These are phyloP conservation scores for Castanea mollissima DNA, from an alignment of 306 rosid genomes.

Conservation along the genomic window DNA sequence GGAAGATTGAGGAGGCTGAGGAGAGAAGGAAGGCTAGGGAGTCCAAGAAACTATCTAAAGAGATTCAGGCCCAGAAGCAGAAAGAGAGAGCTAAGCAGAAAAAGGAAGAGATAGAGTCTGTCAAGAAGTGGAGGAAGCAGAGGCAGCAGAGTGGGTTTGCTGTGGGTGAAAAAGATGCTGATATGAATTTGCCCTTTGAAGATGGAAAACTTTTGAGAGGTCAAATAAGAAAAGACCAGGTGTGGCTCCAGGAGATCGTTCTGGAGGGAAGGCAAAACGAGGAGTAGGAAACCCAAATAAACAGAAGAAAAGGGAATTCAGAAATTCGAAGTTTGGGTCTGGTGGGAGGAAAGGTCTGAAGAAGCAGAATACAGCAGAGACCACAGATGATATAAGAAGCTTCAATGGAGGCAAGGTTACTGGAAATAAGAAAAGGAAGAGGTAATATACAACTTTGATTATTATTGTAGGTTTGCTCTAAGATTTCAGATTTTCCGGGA, in stretches of 20 bases:
- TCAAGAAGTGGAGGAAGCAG: conserved; percentile 97
- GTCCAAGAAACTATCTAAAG: conserved; percentile 71
- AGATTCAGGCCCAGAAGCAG: conserved; percentile 74
- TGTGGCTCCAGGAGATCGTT: conserved; percentile 70
- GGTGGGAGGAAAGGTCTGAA: conserved; percentile 72
- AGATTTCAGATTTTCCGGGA: background rate
- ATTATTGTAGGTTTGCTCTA: background rate
- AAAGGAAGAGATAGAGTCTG: conserved; percentile 82
- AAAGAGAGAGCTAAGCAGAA: conserved; percentile 91
- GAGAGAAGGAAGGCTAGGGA: conserved; percentile 89
- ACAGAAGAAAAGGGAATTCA: conserved; percentile 52
- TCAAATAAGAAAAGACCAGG: conserved; percentile 71
- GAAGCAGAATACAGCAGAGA: conserved; percentile 71
- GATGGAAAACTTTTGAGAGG: conserved; percentile 69
- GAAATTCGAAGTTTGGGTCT: conserved; percentile 70
- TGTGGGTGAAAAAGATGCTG: conserved; percentile 44
- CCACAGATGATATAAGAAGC: conserved; percentile 47
- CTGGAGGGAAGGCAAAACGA: conserved; percentile 68
- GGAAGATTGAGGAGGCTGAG: conserved; percentile 78
- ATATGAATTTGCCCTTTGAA: conserved; percentile 49
- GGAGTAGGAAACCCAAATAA: conserved; percentile 41
- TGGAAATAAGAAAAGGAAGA: conserved; percentile 62
- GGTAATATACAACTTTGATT: conserved; percentile 13
- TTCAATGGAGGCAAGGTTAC: conserved; percentile 38
- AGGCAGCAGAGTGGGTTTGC: conserved; percentile 88